Conservation (phyloP, 257 asterid genomes). For the Solanum microdontum region DNA sequence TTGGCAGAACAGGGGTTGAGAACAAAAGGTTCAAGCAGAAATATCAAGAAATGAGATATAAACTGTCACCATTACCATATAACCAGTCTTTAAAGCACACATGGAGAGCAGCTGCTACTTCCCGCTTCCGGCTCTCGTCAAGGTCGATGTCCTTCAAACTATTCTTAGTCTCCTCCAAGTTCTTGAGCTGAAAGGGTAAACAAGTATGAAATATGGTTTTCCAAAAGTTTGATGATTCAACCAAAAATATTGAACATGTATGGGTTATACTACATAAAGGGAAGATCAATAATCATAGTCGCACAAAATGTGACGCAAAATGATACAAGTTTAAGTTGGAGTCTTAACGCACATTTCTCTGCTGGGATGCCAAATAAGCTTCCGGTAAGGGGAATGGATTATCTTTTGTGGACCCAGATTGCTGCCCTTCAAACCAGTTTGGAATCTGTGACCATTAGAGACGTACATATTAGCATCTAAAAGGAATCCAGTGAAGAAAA, state of each 20-base stretch:
- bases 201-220: neutral
- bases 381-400: constrained; percentile 91
- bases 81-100: constrained; percentile 88
- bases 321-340: neutral
- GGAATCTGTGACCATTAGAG: constrained; percentile 45
- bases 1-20: neutral
- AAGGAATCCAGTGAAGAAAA: neutral
- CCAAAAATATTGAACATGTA: neutral
- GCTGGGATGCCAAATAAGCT: constrained; percentile 68
- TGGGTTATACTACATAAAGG: neutral
- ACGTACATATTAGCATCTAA: neutral
- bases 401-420: constrained; percentile 53
- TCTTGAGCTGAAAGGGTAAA: constrained; percentile 44
- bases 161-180: constrained; percentile 62
- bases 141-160: constrained; percentile 70
- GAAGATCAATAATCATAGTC: neutral
- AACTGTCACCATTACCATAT: constrained; percentile 47
- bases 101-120: constrained; percentile 74
- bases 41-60: neutral
- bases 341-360: constrained; percentile 52
- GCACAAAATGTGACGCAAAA: neutral
- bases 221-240: neutral
- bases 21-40: neutral
- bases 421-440: constrained; percentile 63
- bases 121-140: constrained; percentile 81